These are phyloP conservation scores for Lojkania enalia DNA, from an alignment of 2,329 filamentous ascomycete genomes.

Conservation along the genomic window DNA sequence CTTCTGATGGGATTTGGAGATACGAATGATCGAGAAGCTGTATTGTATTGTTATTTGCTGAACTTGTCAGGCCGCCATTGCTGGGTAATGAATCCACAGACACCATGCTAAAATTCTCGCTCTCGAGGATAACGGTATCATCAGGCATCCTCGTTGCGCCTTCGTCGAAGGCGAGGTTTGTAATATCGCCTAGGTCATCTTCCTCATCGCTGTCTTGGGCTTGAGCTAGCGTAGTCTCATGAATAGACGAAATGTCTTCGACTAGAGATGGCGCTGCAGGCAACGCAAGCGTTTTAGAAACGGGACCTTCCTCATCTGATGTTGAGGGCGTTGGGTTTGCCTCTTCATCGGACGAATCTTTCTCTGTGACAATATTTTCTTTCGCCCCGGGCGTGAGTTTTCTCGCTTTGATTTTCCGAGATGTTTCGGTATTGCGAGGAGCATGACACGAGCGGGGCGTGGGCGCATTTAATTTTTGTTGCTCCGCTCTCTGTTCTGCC, in stretches of 20 bases:
- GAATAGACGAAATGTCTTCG: background rate
- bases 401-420: background rate
- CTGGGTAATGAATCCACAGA: slow-evolving; percentile 52
- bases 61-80: slow-evolving; percentile 31
- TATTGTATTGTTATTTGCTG: slow-evolving; percentile 18
- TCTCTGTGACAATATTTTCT: background rate
- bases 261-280: background rate
- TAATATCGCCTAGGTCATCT: slow-evolving; percentile 24
- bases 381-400: background rate
- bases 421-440: background rate
- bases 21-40: slow-evolving; percentile 19
- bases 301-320: background rate
- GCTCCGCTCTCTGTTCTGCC: no score
- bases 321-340: background rate
- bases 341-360: background rate
- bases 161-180: slow-evolving; percentile 35
- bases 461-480: no score
- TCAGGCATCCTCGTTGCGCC: slow-evolving; percentile 42
- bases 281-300: background rate
- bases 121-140: slow-evolving; percentile 52
- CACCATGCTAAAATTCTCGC: slow-evolving; percentile 57
- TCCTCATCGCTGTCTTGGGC: slow-evolving; percentile 16
- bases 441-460: no score
- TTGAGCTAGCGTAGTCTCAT: background rate
- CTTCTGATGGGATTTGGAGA: slow-evolving; percentile 9